These are phyloP conservation scores for Cucurbita maxima DNA, from an alignment of 306 rosid genomes.

Conservation along the genomic window DNA sequence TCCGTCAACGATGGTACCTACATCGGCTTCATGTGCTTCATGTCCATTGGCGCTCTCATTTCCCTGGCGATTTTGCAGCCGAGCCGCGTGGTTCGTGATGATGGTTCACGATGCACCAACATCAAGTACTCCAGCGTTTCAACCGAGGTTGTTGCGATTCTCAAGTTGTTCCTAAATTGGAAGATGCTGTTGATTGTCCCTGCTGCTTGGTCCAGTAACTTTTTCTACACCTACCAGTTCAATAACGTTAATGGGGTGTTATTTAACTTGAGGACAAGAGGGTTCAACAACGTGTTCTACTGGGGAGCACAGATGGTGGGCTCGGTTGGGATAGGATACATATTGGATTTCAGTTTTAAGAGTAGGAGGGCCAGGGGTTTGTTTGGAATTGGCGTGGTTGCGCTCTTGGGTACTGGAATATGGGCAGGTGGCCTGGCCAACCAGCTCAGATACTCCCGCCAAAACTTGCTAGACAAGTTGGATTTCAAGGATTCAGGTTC, in stretches of 20 bases:
- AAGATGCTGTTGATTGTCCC: slow-evolving; percentile 70
- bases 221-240: slow-evolving; percentile 75
- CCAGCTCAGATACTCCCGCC: slow-evolving; percentile 28
- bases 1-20: slow-evolving; percentile 82
- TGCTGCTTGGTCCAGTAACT: slow-evolving; percentile 75
- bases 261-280: slow-evolving; percentile 79
- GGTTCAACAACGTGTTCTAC: slow-evolving; percentile 67
- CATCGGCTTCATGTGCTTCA: slow-evolving; percentile 72
- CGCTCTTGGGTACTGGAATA: slow-evolving; percentile 35
- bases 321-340: slow-evolving; percentile 55
- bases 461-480: slow-evolving; percentile 12
- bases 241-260: slow-evolving; percentile 53
- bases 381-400: slow-evolving; percentile 45
- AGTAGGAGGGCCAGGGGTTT: slow-evolving; percentile 66
- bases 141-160: slow-evolving; percentile 37
- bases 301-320: slow-evolving; percentile 99
- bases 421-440: slow-evolving; percentile 85
- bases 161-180: slow-evolving; percentile 50
- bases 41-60: slow-evolving; percentile 41
- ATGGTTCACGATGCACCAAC: slow-evolving; percentile 51
- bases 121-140: slow-evolving; percentile 41
- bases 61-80: slow-evolving; percentile 51
- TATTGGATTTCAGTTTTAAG: slow-evolving; percentile 71
- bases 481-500: slow-evolving; percentile 55
- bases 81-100: slow-evolving; percentile 49